These are phyloP conservation scores for Cyclotella sp. DNA, from an alignment of 108 stramenopile species.

Conservation along the genomic window DNA sequence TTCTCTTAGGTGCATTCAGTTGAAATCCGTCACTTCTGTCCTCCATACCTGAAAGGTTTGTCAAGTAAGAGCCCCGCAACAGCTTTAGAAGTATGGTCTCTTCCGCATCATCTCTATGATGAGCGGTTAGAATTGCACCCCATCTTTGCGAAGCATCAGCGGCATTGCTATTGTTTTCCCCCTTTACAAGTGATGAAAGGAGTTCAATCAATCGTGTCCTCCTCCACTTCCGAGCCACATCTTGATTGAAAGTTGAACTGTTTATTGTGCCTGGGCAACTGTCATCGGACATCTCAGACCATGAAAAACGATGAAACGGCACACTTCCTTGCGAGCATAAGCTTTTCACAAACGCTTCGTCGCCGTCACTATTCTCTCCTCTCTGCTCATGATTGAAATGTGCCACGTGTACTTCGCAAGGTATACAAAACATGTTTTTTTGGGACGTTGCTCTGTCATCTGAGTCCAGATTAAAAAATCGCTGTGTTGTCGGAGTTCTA, in stretches of 20 bases:
- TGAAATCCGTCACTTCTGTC: slow-evolving; percentile 41
- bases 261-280: slow-evolving; percentile 2
- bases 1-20: slow-evolving; percentile 9
- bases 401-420: slow-evolving; percentile 70
- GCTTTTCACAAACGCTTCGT: slow-evolving; percentile 67
- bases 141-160: slow-evolving; percentile 3
- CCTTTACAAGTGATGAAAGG: slow-evolving; percentile 29
- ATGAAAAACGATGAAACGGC: slow-evolving; percentile 65
- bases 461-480: slow-evolving; percentile 29
- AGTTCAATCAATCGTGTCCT: slow-evolving; percentile 49
- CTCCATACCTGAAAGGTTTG: slow-evolving; percentile 78
- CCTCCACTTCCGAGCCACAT: slow-evolving; percentile 83
- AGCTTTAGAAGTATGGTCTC: slow-evolving; percentile 87
- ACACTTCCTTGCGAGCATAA: slow-evolving; percentile 55
- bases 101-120: slow-evolving; percentile 85
- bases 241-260: slow-evolving; percentile 73
- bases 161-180: slow-evolving; percentile 8
- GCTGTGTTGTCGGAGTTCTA: not conserved
- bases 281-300: slow-evolving; percentile 45
- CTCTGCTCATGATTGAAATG: slow-evolving; percentile 91
- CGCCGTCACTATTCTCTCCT: slow-evolving; percentile 67
- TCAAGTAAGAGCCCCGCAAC: slow-evolving; percentile 80
- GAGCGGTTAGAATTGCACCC: slow-evolving; percentile 84
- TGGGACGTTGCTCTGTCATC: not conserved
- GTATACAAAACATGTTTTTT: slow-evolving; percentile 18